Evolutionary conservation across 768 basidiomycete genomes (phyloP).

Genomic region (Suillus ampliporus): DNA sequence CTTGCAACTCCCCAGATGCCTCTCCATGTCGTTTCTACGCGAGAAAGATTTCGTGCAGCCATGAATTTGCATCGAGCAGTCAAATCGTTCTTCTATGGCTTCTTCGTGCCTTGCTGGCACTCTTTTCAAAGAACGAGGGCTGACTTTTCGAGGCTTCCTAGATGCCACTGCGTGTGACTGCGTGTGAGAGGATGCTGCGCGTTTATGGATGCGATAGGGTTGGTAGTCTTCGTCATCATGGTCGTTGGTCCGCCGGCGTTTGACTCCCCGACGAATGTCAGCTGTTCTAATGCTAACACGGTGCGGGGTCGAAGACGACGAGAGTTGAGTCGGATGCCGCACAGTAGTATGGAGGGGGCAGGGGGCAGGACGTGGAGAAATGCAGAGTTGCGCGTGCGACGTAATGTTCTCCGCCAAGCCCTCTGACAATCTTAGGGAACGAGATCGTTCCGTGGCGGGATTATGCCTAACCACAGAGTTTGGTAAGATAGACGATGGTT

Average conservation of each 20-base stretch:
- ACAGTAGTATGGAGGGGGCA: neutral
- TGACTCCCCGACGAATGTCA: constrained; percentile 2
- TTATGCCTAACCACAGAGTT: neutral
- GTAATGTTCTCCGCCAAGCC: neutral
- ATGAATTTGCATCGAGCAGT: constrained; percentile 1
- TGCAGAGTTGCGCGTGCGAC: neutral
- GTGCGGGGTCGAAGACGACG: neutral
- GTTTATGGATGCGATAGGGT: neutral
- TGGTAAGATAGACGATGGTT: neutral
- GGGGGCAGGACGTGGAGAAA: neutral
- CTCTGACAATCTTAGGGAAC: neutral
- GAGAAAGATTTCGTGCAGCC: constrained; percentile 7
- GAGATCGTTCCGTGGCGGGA: neutral
- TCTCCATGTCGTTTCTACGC: constrained; percentile 13
- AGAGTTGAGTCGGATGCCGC: neutral
- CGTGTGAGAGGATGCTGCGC: neutral
- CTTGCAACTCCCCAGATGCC: constrained; percentile 8
- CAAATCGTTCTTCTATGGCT: neutral
- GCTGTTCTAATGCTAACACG: neutral
- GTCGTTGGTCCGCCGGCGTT: constrained; percentile 2
- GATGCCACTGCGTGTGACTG: neutral
- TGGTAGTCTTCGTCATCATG: constrained; percentile 6
- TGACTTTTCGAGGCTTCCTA: neutral
- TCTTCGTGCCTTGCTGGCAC: neutral
- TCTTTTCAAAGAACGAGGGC: neutral